Percentiles rank a stretch among this genome's conserved stretches.
Evolutionary conservation across 2,329 filamentous ascomycete genomes (phyloP).

Genomic region (Corinectria fuckeliana): DNA sequence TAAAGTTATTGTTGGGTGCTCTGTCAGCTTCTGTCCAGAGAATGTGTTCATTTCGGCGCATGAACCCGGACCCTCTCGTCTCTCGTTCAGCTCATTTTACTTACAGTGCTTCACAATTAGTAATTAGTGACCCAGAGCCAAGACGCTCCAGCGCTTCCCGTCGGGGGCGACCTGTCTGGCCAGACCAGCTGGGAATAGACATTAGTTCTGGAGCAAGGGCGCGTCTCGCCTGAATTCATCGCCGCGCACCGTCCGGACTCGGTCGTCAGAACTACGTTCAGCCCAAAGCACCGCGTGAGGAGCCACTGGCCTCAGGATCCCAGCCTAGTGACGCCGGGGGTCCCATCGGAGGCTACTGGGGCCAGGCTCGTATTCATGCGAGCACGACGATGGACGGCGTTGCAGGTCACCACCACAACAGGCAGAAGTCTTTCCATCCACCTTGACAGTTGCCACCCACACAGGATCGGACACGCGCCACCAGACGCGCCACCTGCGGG

Average conservation of each 20-base stretch:
- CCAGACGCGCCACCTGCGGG: conserved; percentile 27
- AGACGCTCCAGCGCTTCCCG: conserved; percentile 1
- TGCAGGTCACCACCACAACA: conserved; percentile 31
- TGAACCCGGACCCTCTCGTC: conserved; percentile 20
- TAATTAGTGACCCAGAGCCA: conserved; percentile 1
- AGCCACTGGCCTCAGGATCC: conserved; percentile 17
- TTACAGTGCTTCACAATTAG: background rate
- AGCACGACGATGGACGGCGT: conserved; percentile 24
- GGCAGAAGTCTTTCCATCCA: conserved; percentile 17
- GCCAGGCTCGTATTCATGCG: conserved; percentile 38
- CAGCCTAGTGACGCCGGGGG: conserved; percentile 4
- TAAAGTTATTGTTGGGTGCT: too few relatives aligned
- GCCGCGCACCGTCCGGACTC: conserved; percentile 3
- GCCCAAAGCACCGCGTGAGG: conserved; percentile 27
- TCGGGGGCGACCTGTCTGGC: background rate
- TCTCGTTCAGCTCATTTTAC: conserved; percentile 9
- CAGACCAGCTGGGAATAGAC: conserved; percentile 6
- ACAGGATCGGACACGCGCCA: conserved; percentile 31
- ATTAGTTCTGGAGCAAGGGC: conserved; percentile 5
- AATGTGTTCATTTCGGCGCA: conserved; percentile 24
- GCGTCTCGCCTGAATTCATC: conserved; percentile 4
- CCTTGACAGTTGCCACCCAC: too few relatives aligned
- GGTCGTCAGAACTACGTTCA: conserved; percentile 30
- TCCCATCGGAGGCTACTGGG: conserved; percentile 13
- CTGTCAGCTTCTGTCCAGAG: background rate